Evolutionary conservation across 768 basidiomycete species (phyloP), one percentile per base, ranked within the genome.

Genomic region (Tricholoma matsutake): DNA sequence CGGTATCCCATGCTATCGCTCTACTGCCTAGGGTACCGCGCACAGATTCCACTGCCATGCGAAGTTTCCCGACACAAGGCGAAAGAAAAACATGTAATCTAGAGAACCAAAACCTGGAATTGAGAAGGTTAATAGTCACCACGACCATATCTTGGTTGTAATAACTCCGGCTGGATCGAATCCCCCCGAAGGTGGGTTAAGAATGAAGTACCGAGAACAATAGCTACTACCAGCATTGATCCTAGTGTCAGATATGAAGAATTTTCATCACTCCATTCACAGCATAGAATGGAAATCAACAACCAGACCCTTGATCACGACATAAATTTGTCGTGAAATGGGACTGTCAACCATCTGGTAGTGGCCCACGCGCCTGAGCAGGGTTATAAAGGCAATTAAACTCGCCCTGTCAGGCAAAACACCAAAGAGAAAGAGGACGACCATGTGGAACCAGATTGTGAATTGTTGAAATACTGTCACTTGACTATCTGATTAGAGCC

Each of bases 351-450:
- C 45, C 62, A 66, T 18, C 49, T 49, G 16, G 60, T 28, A 25
- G 47, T 43, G 35, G 63, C 41, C 61, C 60, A 63, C 11, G 56
- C 29, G 28, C n/a, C n/a, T 63, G 60, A 32, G 59, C 45, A 1
- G 73, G 66, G 35, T 70, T 54, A 22, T 66, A 66, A n/a, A 75
- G 65, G 64, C 64, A 13, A 47, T 22, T n/a, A n/a, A 9, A 53
- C 63, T 37, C 54, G 70, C 69, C 71, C 69, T 10, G 69, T 28
- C 41, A 62, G 6, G 49, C 65, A 62, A 28, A 64, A 64, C 3
- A 64, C 56, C 65, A 56, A 68, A 59, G 4, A 68, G 11, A 16
- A 62, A 22, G 13, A 63, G 64, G 18, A 64, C 59, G 32, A 68
- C 57, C 2, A 69, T 63, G 37, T 71, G 64, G 61, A 71, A 66